Evolutionary conservation across 306 rosid genomes (phyloP), one percentile per base, ranked within the genome.

Genomic region (Ceratonia siliqua): DNA sequence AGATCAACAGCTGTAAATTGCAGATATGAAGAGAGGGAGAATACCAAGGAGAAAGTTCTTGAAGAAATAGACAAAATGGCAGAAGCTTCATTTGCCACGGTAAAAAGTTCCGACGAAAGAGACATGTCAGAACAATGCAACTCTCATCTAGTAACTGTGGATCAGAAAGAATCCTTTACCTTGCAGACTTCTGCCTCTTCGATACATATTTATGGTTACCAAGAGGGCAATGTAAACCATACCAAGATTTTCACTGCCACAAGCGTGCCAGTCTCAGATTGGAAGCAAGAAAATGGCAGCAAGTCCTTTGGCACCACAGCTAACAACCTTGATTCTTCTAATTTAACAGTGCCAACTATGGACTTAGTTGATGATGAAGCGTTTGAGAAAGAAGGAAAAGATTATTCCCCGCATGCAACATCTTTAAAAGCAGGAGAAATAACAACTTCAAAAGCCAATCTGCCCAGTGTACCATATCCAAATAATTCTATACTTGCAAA

Each of bases 301-400:
- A 66, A 81, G 62, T 56, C 14, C 57, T 39, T 63, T 62, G 77
- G 65, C 3, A 2, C 63, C 9, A 14, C 36, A 74, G 46, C 27
- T 62, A 75, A 79, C 62, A 72, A 73, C 46, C 10, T 49, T 46
- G 80, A 74, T 76, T 75, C 80, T 58, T 82, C 82, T 59, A 82
- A 71, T 69, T 62, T 81, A 76, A 68, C 66, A 10, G 71, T 70
- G 35, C 81, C 77, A 62, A 50, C 75, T 39, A 10, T 77, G 17
- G 79, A 75, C 67, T 82, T 82, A 11, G 80, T 73, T 69, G 70
- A 58, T 58, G 78, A 79, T 45, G 58, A 79, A 41, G 77, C 53
- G 70, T 32, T 57, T 32, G 82, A 82, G 48, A 70, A 69, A 8
- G 71, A 78, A 42, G 63, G 21, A 13, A 73, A 72, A 73, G 80